Evolutionary conservation across 75 land plant species (phyloP).

Genomic region (Pinus tabuliformis): DNA sequence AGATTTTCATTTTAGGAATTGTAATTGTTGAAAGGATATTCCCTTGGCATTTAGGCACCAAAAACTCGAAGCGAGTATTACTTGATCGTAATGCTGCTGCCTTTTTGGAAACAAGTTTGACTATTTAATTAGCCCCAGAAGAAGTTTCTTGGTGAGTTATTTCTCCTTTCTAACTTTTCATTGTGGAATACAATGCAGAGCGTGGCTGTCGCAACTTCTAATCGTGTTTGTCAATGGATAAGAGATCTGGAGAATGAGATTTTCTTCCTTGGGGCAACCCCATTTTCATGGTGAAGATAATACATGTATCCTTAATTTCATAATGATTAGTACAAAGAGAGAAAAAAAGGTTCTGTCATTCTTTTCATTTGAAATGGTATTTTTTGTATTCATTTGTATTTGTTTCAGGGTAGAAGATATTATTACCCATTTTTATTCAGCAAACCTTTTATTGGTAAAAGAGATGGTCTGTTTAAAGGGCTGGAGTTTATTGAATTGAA

Average conservation of each 20-base stretch:
- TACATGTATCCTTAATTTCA: background rate
- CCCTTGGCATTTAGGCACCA: background rate
- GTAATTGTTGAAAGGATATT: background rate
- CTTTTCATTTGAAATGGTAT: background rate
- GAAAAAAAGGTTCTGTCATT: background rate
- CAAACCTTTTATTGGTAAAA: background rate
- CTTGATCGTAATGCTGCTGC: background rate
- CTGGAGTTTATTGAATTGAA: background rate
- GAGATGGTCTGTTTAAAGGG: background rate
- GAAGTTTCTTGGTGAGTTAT: background rate
- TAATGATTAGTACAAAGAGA: background rate
- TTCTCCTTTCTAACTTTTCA: background rate
- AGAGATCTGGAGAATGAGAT: slow-evolving; percentile 49
- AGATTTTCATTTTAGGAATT: background rate
- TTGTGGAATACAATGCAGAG: slow-evolving; percentile 21
- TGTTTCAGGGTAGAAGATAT: background rate
- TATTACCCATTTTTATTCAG: background rate
- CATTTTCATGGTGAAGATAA: slow-evolving; percentile 39
- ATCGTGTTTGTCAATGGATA: slow-evolving; percentile 52
- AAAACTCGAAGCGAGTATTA: background rate
- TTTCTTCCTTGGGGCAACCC: slow-evolving; percentile 42
- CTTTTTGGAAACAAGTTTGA: background rate
- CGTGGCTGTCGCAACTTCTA: slow-evolving; percentile 34
- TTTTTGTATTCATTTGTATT: background rate
- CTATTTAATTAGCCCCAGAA: background rate